phyloP scores from a whole-genome alignment of 1,284 basidiomycete genomes.

The Megacollybia platyphylla region DNA sequence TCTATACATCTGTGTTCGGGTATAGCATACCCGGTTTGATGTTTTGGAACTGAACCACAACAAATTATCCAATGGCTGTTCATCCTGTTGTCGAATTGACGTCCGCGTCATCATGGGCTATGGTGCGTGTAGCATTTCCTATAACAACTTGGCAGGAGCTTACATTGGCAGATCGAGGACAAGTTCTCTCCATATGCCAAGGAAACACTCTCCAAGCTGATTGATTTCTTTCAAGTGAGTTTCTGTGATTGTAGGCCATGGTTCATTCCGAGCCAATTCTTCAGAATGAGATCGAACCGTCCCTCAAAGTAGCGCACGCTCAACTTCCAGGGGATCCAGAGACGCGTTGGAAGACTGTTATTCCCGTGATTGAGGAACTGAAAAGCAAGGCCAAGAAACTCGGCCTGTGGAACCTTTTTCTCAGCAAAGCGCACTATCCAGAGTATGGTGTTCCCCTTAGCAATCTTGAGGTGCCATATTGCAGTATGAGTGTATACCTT shows the following conservation, averaged over 20 bases:
- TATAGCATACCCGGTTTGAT: too few relatives aligned
- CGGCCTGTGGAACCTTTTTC: constrained; percentile 95
- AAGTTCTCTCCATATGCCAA: constrained; percentile 86
- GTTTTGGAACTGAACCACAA: neutral
- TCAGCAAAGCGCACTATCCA: constrained; percentile 89
- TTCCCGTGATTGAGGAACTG: constrained; percentile 74
- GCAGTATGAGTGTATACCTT: constrained; percentile 5
- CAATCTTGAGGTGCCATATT: constrained; percentile 72
- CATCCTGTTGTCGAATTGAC: constrained; percentile 67
- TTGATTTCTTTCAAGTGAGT: constrained; percentile 75
- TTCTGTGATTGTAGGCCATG: neutral
- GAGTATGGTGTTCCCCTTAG: constrained; percentile 79
- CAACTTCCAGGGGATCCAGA: constrained; percentile 73
- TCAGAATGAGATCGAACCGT: constrained; percentile 82
- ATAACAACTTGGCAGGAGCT: constrained; percentile 5
- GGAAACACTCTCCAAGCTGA: constrained; percentile 73
- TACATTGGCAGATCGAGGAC: constrained; percentile 60
- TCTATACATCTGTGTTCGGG: too few relatives aligned
- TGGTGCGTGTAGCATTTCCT: constrained; percentile 35
- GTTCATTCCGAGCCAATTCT: constrained; percentile 2
- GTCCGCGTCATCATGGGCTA: constrained; percentile 71
- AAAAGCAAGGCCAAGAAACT: constrained; percentile 80
- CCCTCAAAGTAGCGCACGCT: constrained; percentile 65
- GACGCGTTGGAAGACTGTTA: constrained; percentile 76
- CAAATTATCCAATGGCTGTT: constrained; percentile 23